Percentiles rank a stretch among this genome's conserved stretches.
Evolutionary conservation across 176 grass and related monocot species (phyloP).

Genomic region (Phragmites australis): DNA sequence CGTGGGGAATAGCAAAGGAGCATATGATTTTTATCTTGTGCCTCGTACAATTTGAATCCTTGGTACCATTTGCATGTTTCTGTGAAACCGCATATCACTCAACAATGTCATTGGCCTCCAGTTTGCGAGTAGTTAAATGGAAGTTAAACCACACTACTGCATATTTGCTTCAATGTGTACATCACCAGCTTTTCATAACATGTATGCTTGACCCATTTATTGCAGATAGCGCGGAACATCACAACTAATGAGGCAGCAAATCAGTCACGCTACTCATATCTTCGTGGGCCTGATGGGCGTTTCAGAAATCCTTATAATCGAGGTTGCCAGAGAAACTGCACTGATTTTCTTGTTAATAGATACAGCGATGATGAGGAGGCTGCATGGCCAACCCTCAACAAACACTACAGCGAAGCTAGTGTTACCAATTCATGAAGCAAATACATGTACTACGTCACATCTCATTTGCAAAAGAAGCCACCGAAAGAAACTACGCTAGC

Average conservation of each 20-base stretch:
- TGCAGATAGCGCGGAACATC: slow-evolving; percentile 81
- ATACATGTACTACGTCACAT: not conserved
- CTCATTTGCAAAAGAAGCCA: not conserved
- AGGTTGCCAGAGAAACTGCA: slow-evolving; percentile 69
- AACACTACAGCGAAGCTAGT: slow-evolving; percentile 44
- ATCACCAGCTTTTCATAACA: slow-evolving; percentile 24
- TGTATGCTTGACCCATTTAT: not conserved
- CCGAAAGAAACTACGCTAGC: not conserved
- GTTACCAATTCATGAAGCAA: not conserved
- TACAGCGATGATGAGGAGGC: slow-evolving; percentile 72
- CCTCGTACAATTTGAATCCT: not conserved
- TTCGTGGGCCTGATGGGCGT: slow-evolving; percentile 69
- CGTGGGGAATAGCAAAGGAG: slow-evolving; percentile 2
- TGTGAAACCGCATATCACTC: not conserved
- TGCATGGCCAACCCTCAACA: slow-evolving; percentile 85
- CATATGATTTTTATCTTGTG: slow-evolving; percentile 5
- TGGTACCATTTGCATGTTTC: not conserved
- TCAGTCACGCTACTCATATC: slow-evolving; percentile 73
- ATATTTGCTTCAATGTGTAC: not conserved
- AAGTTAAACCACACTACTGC: not conserved
- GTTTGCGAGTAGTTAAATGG: not conserved
- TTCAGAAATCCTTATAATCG: slow-evolving; percentile 91
- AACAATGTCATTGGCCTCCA: not conserved
- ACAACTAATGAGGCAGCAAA: slow-evolving; percentile 90
- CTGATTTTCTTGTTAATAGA: slow-evolving; percentile 68